phyloP scores from a whole-genome alignment of 1,139 yeast species.

The Protomyces inouyei region DNA sequence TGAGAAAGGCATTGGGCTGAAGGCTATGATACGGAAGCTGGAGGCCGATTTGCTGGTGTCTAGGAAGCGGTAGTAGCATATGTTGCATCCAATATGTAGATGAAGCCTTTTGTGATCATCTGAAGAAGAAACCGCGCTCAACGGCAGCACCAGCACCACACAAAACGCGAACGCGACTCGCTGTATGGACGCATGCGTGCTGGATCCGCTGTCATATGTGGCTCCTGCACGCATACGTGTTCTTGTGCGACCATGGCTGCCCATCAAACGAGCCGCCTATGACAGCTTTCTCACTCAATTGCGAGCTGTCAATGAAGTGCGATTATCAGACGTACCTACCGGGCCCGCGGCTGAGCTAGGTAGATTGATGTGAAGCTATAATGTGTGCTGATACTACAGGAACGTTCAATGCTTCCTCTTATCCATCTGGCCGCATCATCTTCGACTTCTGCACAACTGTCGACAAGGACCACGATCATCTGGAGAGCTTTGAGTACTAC shows the following conservation, averaged over 20 bases:
- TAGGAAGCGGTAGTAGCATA: background rate
- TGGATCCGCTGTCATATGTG: slow-evolving; percentile 29
- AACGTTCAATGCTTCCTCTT: slow-evolving; percentile 58
- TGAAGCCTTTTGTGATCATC: too few species aligned
- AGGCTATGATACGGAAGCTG: slow-evolving; percentile 21
- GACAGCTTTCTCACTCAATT: slow-evolving; percentile 1
- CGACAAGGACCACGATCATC: slow-evolving; percentile 57
- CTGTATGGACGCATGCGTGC: slow-evolving; percentile 41
- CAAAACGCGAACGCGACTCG: background rate
- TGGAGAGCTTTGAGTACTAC: slow-evolving; percentile 86
- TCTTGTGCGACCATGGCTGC: slow-evolving; percentile 16
- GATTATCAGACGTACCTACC: slow-evolving; percentile 24
- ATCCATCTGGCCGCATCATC: slow-evolving; percentile 67
- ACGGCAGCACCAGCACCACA: background rate
- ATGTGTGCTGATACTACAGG: background rate
- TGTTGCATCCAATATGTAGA: too few species aligned
- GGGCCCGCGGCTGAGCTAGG: background rate
- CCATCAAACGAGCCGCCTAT: slow-evolving; percentile 8
- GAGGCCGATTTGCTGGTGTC: slow-evolving; percentile 8
- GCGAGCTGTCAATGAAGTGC: slow-evolving; percentile 8
- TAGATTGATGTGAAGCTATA: background rate
- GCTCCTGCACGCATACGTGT: slow-evolving; percentile 24
- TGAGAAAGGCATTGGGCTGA: slow-evolving; percentile 28
- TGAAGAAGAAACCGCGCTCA: too few species aligned
- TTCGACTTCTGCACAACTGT: slow-evolving; percentile 53